Base-by-base conservation (phyloP, 352 stramenopile genomes). In the Globisporangium radiosum region DNA sequence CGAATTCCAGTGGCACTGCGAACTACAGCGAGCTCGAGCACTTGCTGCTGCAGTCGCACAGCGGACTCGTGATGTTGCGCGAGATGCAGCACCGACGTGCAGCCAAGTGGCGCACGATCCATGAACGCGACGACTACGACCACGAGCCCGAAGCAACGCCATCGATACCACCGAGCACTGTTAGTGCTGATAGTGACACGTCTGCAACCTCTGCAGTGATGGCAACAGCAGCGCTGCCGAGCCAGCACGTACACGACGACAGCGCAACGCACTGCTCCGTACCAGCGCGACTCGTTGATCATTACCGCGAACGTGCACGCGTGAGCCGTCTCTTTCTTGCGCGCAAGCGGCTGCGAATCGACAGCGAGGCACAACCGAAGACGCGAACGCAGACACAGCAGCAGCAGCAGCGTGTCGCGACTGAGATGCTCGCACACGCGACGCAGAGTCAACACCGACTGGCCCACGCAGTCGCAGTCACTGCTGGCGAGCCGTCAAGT, bases 11-110 rank as follows among this genome's bases (percentile, higher is more conserved):
- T 19, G 17, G 17, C 17, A 19, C 17, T 19, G 17, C 17, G 15
- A 54, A 47, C 38, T 42, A 57, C 38, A 59, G 48, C 9, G 71
- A 67, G 1, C 60, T 87, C 0, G 75, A 87, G 37, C 62, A 76
- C 25, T 33, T 85, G 47, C 63, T 87, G 38, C 54, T 87, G 42
- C 75, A 77, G 55, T 77, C 75, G 0, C 77, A 85, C 59, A 73
- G 63, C 7, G 75, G 75, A 3, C 71, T 85, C 17, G 65, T 75
- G n/a, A 70, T 85, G 64, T 64, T 87, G 52, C 73, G 66, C 4
- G 73, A 84, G 39, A 70, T 85, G 56, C 43, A 65, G 10, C 57
- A 58, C 19, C 53, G 61, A 37, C 62, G 71, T 38, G 50, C 67
- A 0, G 47, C 33, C 61, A 82, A 84, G 42, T 87, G 72, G 77